A percentile compares a stretch with the other conserved stretches of the same genome.
Evolutionary conservation across 139 green algal genomes (phyloP).

Genomic region (Zygnema circumcarinatum): DNA sequence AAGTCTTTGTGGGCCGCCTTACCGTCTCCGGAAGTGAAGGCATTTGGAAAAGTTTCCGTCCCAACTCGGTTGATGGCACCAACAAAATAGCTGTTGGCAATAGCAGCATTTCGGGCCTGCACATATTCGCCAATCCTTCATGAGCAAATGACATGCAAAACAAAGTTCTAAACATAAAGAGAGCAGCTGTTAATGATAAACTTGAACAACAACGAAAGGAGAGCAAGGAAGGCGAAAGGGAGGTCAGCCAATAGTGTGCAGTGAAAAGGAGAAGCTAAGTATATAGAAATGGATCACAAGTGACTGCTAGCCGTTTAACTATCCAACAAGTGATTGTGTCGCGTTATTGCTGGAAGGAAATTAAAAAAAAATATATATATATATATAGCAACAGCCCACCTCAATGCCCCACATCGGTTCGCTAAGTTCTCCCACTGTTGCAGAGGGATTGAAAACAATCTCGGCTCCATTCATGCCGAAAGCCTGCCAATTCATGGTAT

Average conservation of each 20-base stretch:
- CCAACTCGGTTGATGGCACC: conserved; percentile 91
- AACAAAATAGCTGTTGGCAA: conserved; percentile 83
- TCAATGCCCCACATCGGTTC: conserved; percentile 85
- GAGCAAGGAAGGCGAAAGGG: not conserved
- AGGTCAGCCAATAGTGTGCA: not conserved
- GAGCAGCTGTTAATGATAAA: too few relatives aligned
- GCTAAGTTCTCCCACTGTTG: conserved; percentile 82
- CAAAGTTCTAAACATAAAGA: too few relatives aligned
- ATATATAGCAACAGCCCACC: too few relatives aligned
- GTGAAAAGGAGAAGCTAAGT: too few relatives aligned
- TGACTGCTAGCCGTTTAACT: too few relatives aligned
- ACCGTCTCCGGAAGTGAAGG: conserved; percentile 92
- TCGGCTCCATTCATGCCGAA: conserved; percentile 97
- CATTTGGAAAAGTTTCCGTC: conserved; percentile 91
- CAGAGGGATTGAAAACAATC: conserved; percentile 96
- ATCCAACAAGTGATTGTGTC: too few relatives aligned
- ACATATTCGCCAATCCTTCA: not conserved
- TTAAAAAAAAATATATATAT: too few relatives aligned
- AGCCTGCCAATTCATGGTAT: conserved; percentile 94
- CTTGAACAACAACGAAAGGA: too few relatives aligned
- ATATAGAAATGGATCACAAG: too few relatives aligned
- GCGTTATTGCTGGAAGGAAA: too few relatives aligned
- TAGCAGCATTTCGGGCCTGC: conserved; percentile 86
- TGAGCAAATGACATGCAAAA: not conserved
- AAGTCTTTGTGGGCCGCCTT: conserved; percentile 86